These are phyloP conservation scores for Pharnaceum exiguum DNA, from an alignment of 148 eudicot genomes.

Conservation along the genomic window DNA sequence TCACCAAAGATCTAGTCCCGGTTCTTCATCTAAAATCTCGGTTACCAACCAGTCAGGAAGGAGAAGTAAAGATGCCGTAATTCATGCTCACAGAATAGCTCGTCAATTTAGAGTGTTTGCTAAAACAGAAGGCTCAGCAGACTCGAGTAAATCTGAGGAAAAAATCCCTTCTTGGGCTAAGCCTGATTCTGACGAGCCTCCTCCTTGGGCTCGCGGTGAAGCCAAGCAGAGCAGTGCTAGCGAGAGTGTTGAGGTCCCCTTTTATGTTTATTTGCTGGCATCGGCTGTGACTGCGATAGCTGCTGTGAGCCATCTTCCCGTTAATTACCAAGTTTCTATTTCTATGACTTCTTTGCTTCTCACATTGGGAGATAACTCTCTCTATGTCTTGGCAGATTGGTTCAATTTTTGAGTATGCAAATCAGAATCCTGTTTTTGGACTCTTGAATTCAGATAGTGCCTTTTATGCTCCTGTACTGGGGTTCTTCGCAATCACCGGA, in stretches of 20 bases:
- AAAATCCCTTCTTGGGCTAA: conserved; percentile 81
- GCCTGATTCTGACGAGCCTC: conserved; percentile 85
- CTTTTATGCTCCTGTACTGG: conserved; percentile 86
- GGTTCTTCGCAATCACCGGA: conserved; percentile 85
- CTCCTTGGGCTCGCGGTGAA: conserved; percentile 91
- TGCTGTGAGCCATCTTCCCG: conserved; percentile 44
- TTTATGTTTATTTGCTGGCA: conserved; percentile 77
- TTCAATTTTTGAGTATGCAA: conserved; percentile 80
- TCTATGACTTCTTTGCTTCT: not conserved
- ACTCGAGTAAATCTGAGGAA: conserved; percentile 42
- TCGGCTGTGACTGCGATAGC: conserved; percentile 96
- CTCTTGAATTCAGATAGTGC: conserved; percentile 67
- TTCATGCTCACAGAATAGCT: conserved; percentile 2
- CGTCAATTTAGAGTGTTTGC: conserved; percentile 31
- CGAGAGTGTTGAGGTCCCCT: conserved; percentile 53
- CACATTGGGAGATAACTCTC: not conserved
- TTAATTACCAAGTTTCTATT: not conserved
- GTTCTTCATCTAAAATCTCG: conserved; percentile 1
- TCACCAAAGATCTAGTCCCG: conserved; percentile 11
- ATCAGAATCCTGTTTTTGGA: conserved; percentile 85
- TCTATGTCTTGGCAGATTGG: conserved; percentile 50
- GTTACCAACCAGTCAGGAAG: not conserved
- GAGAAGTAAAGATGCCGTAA: not conserved
- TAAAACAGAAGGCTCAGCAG: conserved; percentile 39
- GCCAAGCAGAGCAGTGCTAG: conserved; percentile 29